These are phyloP conservation scores for Gymnopilus junonius DNA, from an alignment of 768 basidiomycete species.

Conservation along the genomic window DNA sequence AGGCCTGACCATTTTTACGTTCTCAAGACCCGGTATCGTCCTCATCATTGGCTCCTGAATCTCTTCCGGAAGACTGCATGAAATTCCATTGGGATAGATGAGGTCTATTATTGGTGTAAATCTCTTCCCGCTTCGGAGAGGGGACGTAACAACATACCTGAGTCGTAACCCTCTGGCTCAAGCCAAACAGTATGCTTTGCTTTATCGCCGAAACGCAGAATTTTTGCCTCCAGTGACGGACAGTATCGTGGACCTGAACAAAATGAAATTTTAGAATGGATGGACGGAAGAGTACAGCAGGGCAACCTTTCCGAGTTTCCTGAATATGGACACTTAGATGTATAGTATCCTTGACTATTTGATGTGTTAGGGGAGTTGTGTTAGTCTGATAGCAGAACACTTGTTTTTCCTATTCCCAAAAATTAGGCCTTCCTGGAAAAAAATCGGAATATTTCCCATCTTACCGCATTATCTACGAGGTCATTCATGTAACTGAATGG, in stretches of 20 bases:
- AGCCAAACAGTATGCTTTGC: slow-evolving; percentile 80
- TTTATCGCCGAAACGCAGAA: slow-evolving; percentile 78
- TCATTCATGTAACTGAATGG: slow-evolving; percentile 81
- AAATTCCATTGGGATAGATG: slow-evolving; percentile 90
- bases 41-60: slow-evolving; percentile 83
- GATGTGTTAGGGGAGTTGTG: slow-evolving; percentile 76
- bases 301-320: slow-evolving; percentile 81
- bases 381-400: slow-evolving; percentile 71
- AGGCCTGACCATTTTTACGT: slow-evolving; percentile 80
- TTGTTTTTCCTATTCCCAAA: slow-evolving; percentile 64
- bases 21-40: slow-evolving; percentile 84
- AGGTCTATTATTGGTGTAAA: slow-evolving; percentile 52
- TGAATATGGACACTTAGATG: slow-evolving; percentile 85
- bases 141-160: slow-evolving; percentile 48
- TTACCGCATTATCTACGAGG: slow-evolving; percentile 72
- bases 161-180: slow-evolving; percentile 92
- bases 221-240: slow-evolving; percentile 88
- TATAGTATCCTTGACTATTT: slow-evolving; percentile 74
- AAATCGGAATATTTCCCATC: slow-evolving; percentile 17
- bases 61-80: slow-evolving; percentile 87
- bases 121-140: neutral
- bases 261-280: neutral
- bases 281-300: neutral
- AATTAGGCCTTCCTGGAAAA: neutral
- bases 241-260: slow-evolving; percentile 84